These are phyloP conservation scores for Trifolium subterraneum DNA, from an alignment of 306 rosid genomes.

Conservation along the genomic window DNA sequence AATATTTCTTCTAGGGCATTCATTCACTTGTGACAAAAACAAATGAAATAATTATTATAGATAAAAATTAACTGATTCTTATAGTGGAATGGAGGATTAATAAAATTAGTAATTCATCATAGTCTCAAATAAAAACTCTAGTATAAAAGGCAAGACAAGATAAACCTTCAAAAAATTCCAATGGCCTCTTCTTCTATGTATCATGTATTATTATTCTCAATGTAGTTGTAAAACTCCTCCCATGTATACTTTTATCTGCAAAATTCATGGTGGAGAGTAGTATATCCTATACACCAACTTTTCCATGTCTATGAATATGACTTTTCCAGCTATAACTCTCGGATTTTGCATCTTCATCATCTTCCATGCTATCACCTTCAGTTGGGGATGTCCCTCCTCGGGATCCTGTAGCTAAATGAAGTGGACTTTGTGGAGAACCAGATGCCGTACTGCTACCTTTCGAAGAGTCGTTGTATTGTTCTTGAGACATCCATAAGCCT, in stretches of 20 bases:
- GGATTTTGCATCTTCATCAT: slow-evolving; percentile 76
- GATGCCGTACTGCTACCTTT: slow-evolving; percentile 79
- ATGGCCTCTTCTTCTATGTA: slow-evolving; percentile 61
- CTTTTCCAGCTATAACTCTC: slow-evolving; percentile 83
- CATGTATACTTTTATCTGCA: slow-evolving; percentile 75
- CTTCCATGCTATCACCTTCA: slow-evolving; percentile 67
- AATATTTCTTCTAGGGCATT: slow-evolving; percentile 32
- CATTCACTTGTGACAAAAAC: slow-evolving; percentile 36
- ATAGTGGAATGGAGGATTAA: slow-evolving; percentile 32
- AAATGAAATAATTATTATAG: slow-evolving; percentile 47
- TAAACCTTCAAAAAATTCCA: slow-evolving; percentile 75
- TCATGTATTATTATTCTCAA: slow-evolving; percentile 51
- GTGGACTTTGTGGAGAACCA: slow-evolving; percentile 94
- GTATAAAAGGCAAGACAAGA: slow-evolving; percentile 56
- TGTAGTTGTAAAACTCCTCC: slow-evolving; percentile 63
- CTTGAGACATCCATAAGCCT: slow-evolving; percentile 76
- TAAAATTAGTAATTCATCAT: slow-evolving; percentile 44
- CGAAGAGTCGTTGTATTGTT: slow-evolving; percentile 75
- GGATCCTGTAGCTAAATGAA: slow-evolving; percentile 66
- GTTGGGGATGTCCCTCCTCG: slow-evolving; percentile 67
- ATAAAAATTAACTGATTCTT: slow-evolving; percentile 36
- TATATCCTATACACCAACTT: slow-evolving; percentile 73
- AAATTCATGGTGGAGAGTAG: slow-evolving; percentile 69
- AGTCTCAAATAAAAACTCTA: slow-evolving; percentile 55
- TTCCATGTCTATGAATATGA: slow-evolving; percentile 55